Evolutionary conservation across 306 rosid genomes (phyloP).

Genomic region (Gastrolobium villosum): DNA sequence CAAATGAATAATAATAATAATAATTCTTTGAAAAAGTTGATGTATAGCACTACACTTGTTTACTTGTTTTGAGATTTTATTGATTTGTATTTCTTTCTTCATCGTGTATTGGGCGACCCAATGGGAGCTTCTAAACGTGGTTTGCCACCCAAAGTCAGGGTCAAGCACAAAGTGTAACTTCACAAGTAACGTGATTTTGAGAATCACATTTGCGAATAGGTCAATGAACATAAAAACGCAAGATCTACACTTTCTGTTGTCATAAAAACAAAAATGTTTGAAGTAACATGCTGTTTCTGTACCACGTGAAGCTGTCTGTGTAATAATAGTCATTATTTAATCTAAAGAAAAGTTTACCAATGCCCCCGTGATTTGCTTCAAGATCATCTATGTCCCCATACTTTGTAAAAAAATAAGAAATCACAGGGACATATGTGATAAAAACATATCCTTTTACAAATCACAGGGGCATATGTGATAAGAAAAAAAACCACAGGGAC

Average conservation of each 20-base stretch:
- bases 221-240: not conserved
- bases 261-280: constrained; percentile 6
- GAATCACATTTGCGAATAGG: constrained; percentile 12
- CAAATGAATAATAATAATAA: not conserved
- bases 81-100: constrained; percentile 20
- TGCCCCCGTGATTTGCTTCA: no score
- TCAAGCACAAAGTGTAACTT: constrained; percentile 43
- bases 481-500: no score
- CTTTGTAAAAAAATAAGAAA: no score
- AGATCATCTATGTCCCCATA: no score
- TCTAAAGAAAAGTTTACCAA: no score
- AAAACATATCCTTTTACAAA: no score
- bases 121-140: constrained; percentile 51
- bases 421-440: no score
- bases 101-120: constrained; percentile 44
- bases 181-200: constrained; percentile 43
- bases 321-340: no score
- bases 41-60: constrained; percentile 11
- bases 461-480: no score
- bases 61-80: constrained; percentile 12
- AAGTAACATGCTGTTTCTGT: constrained; percentile 40
- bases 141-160: constrained; percentile 44
- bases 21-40: constrained; percentile 32
- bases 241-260: constrained; percentile 36
- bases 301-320: constrained; percentile 66